phyloP scores from a whole-genome alignment of 495 filamentous ascomycete genomes.

The Aspergillus baeticus region DNA sequence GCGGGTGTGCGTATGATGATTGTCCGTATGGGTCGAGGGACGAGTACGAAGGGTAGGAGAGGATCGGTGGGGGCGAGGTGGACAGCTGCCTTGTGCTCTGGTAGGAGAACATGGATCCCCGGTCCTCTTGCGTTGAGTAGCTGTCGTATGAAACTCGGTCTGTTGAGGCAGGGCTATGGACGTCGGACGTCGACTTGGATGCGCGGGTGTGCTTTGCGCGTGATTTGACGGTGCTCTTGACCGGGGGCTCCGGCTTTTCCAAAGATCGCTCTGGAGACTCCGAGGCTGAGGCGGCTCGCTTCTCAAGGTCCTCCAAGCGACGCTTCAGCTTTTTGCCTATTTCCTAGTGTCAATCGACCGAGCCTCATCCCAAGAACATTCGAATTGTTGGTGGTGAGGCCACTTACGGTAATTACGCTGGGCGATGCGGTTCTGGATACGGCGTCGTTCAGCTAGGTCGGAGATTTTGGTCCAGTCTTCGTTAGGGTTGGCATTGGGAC shows the following conservation, averaged over 20 bases:
- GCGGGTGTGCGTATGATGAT: slow-evolving; percentile 58
- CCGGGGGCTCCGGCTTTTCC: slow-evolving; percentile 48
- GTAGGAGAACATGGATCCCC: slow-evolving; percentile 57
- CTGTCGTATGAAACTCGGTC: slow-evolving; percentile 37
- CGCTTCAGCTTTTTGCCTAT: slow-evolving; percentile 98
- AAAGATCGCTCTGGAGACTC: slow-evolving; percentile 64
- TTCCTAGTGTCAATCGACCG: too few species aligned
- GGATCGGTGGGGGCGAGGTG: slow-evolving; percentile 70
- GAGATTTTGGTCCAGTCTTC: slow-evolving; percentile 99
- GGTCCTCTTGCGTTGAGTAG: slow-evolving; percentile 43
- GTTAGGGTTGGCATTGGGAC: slow-evolving; percentile 91
- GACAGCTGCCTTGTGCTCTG: slow-evolving; percentile 71
- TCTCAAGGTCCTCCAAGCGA: slow-evolving; percentile 92
- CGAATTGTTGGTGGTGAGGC: too few species aligned
- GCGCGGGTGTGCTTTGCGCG: slow-evolving; percentile 40
- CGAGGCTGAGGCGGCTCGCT: slow-evolving; percentile 82
- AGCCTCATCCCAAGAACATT: too few species aligned
- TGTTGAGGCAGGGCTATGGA: slow-evolving; percentile 30
- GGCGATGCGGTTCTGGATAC: slow-evolving; percentile 97
- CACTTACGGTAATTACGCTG: slow-evolving; percentile 98
- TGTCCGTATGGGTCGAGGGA: slow-evolving; percentile 66
- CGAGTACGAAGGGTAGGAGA: slow-evolving; percentile 69
- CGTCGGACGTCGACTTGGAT: slow-evolving; percentile 42
- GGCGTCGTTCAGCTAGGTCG: slow-evolving; percentile 86
- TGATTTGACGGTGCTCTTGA: slow-evolving; percentile 47